Conservation (phyloP, 139 green algal genomes). For the Astrephomene gubernaculifera region DNA sequence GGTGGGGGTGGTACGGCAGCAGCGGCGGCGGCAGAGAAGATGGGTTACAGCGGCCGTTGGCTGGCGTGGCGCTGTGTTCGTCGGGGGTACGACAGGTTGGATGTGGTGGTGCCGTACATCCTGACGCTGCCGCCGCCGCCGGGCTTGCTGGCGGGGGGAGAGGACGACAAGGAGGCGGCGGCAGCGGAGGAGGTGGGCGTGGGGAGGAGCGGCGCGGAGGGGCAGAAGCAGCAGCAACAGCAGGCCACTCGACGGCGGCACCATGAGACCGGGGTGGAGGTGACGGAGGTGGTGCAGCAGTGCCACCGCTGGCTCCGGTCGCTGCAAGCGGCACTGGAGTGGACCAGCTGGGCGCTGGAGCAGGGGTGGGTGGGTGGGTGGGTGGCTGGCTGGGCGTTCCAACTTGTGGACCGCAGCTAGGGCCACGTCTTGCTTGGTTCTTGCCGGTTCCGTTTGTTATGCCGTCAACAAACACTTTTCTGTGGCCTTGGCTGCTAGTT, state of each 20-base stretch:
- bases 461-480: no score
- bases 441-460: no score
- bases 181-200: neutral
- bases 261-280: neutral
- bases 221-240: no score
- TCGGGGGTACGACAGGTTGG: neutral
- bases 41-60: conserved; percentile 24
- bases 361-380: conserved; percentile 17
- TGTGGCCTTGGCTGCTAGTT: no score
- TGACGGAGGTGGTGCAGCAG: neutral
- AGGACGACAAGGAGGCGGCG: neutral
- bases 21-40: neutral
- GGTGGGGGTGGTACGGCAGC: neutral
- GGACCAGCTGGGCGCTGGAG: conserved; percentile 10
- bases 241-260: neutral
- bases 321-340: conserved; percentile 27
- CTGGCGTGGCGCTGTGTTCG: conserved; percentile 1
- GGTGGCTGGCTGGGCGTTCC: neutral
- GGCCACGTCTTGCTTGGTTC: no score
- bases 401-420: no score
- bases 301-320: neutral
- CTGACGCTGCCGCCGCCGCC: neutral
- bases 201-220: no score
- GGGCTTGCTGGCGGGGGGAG: neutral
- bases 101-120: neutral